Evolutionary conservation across 768 basidiomycete genomes (phyloP), one percentile per base, ranked within the genome.

Genomic region (Macrolepiota dolichaula): DNA sequence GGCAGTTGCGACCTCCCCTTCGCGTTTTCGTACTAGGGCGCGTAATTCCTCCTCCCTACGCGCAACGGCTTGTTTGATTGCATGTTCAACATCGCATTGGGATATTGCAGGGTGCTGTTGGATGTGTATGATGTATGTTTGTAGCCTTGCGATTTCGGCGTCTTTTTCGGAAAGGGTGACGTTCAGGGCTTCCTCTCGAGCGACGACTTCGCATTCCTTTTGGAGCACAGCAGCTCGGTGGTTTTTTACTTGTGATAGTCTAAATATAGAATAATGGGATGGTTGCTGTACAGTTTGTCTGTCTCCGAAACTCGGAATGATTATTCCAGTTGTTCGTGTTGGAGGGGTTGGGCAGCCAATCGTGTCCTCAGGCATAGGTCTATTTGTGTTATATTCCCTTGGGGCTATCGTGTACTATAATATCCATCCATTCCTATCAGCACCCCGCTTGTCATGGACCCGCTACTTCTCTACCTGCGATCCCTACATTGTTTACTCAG

Each of bases 311-410:
- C 85, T 67, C 89, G 91, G 67, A 81, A 81, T 0, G 86, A 86
- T 13, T 90, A 79, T 37, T 88, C 83, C 2, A 94, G 68, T 0
- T 89, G 83, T 67, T 94, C 92, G 63, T 92, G 88, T 66, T 91
- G 89, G 15, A 94, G 82, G 9, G 94, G 81, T 69, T 92, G 91
- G 7, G 85, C 81, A 0, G 91, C 89, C 0, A 90, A 92, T 1
- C n/a, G n/a, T n/a, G n/a, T n/a, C n/a, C n/a, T n/a, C n/a, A n/a
- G n/a, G n/a, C n/a, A n/a, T n/a, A n/a, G n/a, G n/a, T n/a, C n/a
- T n/a, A n/a, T n/a, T n/a, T n/a, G n/a, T n/a, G n/a, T n/a, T n/a
- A n/a, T n/a, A n/a, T n/a, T n/a, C n/a, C n/a, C n/a, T n/a, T n/a
- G n/a, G n/a, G n/a, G n/a, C n/a, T n/a, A n/a, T n/a, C n/a, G n/a